phyloP scores from a whole-genome alignment of 257 asterid species.

The Asclepias syriaca region DNA sequence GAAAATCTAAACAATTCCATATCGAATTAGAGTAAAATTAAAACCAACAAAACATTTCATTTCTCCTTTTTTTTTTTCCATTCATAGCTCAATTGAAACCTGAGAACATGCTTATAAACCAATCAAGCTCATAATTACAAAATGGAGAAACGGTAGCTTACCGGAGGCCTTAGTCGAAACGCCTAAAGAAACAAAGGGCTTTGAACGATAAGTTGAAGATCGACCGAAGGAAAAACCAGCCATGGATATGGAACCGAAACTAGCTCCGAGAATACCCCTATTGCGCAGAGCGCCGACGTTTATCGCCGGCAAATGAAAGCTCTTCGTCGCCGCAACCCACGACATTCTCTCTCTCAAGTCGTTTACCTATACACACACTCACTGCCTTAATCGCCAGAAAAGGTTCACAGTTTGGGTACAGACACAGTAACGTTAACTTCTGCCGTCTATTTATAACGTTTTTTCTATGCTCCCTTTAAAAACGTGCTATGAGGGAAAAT shows the following conservation, averaged over 20 bases:
- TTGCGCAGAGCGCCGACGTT: constrained; percentile 45
- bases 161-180: constrained; percentile 42
- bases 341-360: constrained; percentile 35
- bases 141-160: constrained; percentile 16
- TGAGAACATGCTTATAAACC: background rate
- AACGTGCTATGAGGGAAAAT: too few species aligned
- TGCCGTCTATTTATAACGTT: background rate
- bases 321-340: constrained; percentile 74
- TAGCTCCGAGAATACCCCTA: constrained; percentile 45
- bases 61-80: background rate
- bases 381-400: background rate
- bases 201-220: constrained; percentile 29
- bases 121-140: background rate
- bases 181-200: constrained; percentile 64
- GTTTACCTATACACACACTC: background rate
- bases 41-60: background rate
- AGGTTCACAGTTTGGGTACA: background rate
- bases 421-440: background rate
- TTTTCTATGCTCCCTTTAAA: background rate
- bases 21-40: background rate
- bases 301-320: constrained; percentile 61
- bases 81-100: background rate
- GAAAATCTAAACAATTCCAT: background rate
- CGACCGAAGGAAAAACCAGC: constrained; percentile 50
- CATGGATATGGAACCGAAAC: constrained; percentile 52